Percentiles rank a stretch among this genome's conserved stretches.
Evolutionary conservation across 2,329 filamentous ascomycete species (phyloP).

Genomic region (Hypomyces rosellus): DNA sequence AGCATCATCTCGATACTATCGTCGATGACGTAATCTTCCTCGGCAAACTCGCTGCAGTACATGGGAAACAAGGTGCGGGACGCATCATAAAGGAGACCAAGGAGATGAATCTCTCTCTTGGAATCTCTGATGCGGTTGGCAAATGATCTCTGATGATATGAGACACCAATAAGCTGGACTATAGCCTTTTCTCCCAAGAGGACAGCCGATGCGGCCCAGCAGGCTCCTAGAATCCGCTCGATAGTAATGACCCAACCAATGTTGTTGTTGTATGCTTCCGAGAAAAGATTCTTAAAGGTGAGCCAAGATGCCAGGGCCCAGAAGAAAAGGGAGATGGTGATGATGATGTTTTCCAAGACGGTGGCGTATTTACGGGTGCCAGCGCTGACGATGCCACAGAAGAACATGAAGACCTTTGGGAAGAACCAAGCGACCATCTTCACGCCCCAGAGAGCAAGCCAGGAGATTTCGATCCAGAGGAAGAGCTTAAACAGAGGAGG

Average conservation of each 20-base stretch:
- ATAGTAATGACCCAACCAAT: constrained; percentile 53
- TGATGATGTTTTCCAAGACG: constrained; percentile 57
- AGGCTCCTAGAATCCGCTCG: constrained; percentile 58
- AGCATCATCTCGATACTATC: constrained; percentile 70
- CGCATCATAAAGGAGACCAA: constrained; percentile 83
- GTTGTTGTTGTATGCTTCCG: constrained; percentile 21
- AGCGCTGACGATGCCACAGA: constrained; percentile 61
- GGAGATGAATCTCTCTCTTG: constrained; percentile 75
- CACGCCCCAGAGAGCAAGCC: constrained; percentile 60
- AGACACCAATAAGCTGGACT: constrained; percentile 77
- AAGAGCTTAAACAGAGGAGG: constrained; percentile 56
- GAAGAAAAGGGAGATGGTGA: constrained; percentile 62
- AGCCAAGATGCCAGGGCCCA: constrained; percentile 59
- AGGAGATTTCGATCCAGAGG: constrained; percentile 63
- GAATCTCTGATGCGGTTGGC: constrained; percentile 79
- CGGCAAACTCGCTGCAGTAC: constrained; percentile 82
- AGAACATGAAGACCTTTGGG: constrained; percentile 60
- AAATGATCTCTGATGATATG: constrained; percentile 80
- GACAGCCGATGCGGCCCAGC: constrained; percentile 62
- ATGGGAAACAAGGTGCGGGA: constrained; percentile 84
- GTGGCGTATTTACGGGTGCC: constrained; percentile 65
- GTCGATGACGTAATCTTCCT: constrained; percentile 89
- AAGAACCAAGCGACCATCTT: constrained; percentile 58
- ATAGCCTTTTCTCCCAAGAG: constrained; percentile 72
- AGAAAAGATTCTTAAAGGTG: constrained; percentile 53